phyloP scores from a whole-genome alignment of 768 basidiomycete genomes.

The Zangia roseola region DNA sequence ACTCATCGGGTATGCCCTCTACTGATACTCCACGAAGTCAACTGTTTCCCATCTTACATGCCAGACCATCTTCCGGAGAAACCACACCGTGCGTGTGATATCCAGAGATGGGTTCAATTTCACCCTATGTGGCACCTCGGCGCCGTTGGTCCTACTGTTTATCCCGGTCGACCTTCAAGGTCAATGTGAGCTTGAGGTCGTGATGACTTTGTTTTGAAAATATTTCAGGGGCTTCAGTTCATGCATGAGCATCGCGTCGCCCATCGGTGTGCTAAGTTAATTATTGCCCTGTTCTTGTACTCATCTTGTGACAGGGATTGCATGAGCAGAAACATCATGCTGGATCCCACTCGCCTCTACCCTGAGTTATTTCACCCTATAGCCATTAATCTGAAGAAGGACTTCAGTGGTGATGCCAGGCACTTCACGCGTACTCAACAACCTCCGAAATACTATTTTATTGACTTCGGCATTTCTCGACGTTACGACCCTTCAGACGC shows the following conservation, averaged over 20 bases:
- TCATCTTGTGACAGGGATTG: constrained; percentile 22
- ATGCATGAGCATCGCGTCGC: constrained; percentile 24
- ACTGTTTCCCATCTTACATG: too few species aligned
- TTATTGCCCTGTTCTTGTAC: too few species aligned
- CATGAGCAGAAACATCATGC: constrained; percentile 32
- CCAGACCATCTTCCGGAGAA: constrained; percentile 5
- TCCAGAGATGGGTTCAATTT: background rate
- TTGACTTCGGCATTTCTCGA: constrained; percentile 37
- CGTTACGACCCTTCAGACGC: constrained; percentile 28
- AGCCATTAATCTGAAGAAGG: constrained; percentile 8
- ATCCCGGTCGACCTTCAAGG: too few species aligned
- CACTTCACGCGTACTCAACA: constrained; percentile 29
- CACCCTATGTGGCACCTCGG: background rate
- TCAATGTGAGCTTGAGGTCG: too few species aligned
- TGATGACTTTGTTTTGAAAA: background rate
- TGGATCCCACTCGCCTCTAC: constrained; percentile 27
- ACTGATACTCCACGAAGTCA: too few species aligned
- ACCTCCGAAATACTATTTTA: constrained; percentile 17
- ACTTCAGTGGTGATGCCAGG: constrained; percentile 20
- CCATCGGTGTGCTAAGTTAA: constrained; percentile 7
- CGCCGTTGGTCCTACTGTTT: too few species aligned
- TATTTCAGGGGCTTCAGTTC: constrained; percentile 23
- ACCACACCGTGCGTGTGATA: background rate
- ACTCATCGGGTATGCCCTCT: too few species aligned
- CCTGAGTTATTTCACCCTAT: constrained; percentile 29